Evolutionary conservation across 2,329 filamentous ascomycete genomes (phyloP), one percentile per base, ranked within the genome.

Genomic region (Paraconiothyrium brasiliense): DNA sequence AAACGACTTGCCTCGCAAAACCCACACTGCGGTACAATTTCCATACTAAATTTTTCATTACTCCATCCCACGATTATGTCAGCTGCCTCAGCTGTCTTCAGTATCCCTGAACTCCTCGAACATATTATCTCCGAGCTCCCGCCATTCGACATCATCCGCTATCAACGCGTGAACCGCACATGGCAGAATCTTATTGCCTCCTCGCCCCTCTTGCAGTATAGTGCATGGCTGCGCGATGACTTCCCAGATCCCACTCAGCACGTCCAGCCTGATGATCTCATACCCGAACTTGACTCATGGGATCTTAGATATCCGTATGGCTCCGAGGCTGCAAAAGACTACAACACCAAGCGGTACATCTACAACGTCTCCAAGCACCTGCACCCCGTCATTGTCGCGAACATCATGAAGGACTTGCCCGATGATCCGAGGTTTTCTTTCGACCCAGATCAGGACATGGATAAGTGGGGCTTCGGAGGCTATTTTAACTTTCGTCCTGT

Each of bases 81-180:
- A 14, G 55, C 46, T 11, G 13, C 32, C 11, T 22, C 32, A 27
- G 27, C 44, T 9, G 48, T 52, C 24, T 30, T 59, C 39, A 35
- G 22, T 37, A 48, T 48, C 43, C 30, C 41, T 14, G 57, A 59
- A 24, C 22, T 59, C 10, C 41, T 59, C 4, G 16, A 54, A 37
- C 57, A 59, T 27, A 59, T 59, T 7, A 4, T 54, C 30, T 59
- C 57, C 0, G 48, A 54, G 10, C 39, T 48, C 9, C 57, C 57
- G 14, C 48, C 57, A 2, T 32, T 52, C 13, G 57, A 59, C 13
- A 54, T 59, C 2, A 52, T 59, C 30, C 57, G 39, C 39, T 54
- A 22, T 30, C 48, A 54, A 30, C 57, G 48, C 3, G 57, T 59
- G 1, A 54, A 39, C 30, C 48, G 39, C 5, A 47, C n/a, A 30